Evolutionary conservation across 177 flowering plant genomes (phyloP).

Genomic region (Vitis hybrid): DNA sequence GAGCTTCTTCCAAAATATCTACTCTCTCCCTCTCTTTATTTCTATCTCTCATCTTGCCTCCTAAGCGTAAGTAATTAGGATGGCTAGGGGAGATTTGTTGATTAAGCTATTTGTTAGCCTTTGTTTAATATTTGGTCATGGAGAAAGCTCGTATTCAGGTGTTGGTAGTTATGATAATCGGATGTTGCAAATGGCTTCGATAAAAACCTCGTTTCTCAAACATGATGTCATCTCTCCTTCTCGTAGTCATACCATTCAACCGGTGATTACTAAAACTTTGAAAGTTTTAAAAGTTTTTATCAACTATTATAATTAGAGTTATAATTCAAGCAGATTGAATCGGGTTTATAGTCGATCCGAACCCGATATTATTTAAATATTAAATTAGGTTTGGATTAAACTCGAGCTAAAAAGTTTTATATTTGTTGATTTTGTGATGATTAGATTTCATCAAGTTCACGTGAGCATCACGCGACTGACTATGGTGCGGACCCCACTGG

Average conservation of each 20-base stretch:
- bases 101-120: not conserved
- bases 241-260: not conserved
- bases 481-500: conserved; percentile 32
- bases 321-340: too few species aligned
- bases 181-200: not conserved
- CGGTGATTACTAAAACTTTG: too few species aligned
- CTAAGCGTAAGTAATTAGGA: not conserved
- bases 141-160: not conserved
- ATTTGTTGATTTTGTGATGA: not conserved
- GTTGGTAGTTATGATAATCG: not conserved
- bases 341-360: too few species aligned
- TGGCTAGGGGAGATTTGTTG: not conserved
- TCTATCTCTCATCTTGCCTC: not conserved
- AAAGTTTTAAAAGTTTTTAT: too few species aligned
- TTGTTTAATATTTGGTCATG: not conserved
- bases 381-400: too few species aligned
- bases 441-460: conserved; percentile 3
- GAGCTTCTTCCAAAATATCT: too few species aligned
- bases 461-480: conserved; percentile 11
- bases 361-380: too few species aligned
- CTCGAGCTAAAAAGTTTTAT: not conserved
- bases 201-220: not conserved
- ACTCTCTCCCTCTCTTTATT: too few species aligned
- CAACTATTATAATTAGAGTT: too few species aligned
- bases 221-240: not conserved